Evolutionary conservation across 2,329 filamentous ascomycete genomes (phyloP).

Genomic region (Sarocladium brachiariae): DNA sequence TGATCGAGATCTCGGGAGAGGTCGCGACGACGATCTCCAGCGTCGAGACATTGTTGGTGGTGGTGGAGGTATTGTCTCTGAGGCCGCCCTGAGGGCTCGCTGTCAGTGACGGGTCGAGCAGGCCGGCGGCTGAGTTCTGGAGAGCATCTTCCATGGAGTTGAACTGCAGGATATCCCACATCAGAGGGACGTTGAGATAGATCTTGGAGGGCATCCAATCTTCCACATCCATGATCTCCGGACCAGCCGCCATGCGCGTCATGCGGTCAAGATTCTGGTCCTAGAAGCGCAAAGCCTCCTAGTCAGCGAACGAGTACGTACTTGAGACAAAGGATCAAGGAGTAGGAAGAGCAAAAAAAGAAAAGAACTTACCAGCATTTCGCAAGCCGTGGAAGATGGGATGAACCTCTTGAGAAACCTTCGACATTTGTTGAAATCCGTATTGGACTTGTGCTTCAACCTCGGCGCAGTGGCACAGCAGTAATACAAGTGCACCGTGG

Average conservation of each 20-base stretch:
- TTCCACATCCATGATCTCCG: constrained; percentile 39
- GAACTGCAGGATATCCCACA: constrained; percentile 47
- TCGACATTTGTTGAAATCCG: constrained; percentile 44
- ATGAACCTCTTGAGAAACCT: constrained; percentile 42
- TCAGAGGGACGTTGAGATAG: constrained; percentile 43
- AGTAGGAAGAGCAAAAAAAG: neutral
- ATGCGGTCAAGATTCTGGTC: constrained; percentile 41
- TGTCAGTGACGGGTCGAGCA: constrained; percentile 36
- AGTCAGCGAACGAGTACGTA: constrained; percentile 16
- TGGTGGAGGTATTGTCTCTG: constrained; percentile 20
- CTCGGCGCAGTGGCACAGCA: constrained; percentile 42
- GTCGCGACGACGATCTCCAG: constrained; percentile 45
- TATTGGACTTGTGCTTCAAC: constrained; percentile 44
- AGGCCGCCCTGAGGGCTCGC: constrained; percentile 12
- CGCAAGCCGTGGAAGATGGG: constrained; percentile 38
- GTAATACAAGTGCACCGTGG: constrained; percentile 46
- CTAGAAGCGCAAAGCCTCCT: constrained; percentile 24
- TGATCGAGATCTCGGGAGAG: constrained; percentile 43
- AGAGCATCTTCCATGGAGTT: constrained; percentile 32
- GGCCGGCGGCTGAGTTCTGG: constrained; percentile 27
- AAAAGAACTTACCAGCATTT: constrained; percentile 31
- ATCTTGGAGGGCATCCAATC: constrained; percentile 48
- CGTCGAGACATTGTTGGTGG: constrained; percentile 28
- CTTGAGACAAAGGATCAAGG: neutral
- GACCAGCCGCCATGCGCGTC: constrained; percentile 41